phyloP scores from a whole-genome alignment of 1,284 basidiomycete species.

The Cerioporus squamosus region DNA sequence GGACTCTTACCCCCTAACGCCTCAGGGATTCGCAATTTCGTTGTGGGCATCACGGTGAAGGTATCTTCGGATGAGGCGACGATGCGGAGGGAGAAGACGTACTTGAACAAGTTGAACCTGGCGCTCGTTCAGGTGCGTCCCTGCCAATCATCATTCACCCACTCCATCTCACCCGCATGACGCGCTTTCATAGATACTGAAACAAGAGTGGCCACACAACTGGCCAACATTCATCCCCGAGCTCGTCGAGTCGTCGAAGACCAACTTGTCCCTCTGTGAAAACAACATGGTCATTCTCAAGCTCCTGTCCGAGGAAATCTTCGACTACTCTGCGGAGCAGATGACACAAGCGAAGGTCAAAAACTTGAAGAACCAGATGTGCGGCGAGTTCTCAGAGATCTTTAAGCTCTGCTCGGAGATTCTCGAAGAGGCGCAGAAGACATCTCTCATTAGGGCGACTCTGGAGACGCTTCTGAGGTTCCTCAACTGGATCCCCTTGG shows the following conservation, averaged over 20 bases:
- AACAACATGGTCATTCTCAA: slow-evolving; percentile 99
- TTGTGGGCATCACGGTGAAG: slow-evolving; percentile 93
- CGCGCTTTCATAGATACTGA: slow-evolving; percentile 80
- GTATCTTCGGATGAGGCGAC: slow-evolving; percentile 87
- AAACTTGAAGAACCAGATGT: slow-evolving; percentile 97
- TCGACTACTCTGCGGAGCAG: slow-evolving; percentile 98
- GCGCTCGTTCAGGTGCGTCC: slow-evolving; percentile 87
- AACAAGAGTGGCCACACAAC: slow-evolving; percentile 99
- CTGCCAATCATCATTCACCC: slow-evolving; percentile 15
- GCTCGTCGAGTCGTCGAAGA: slow-evolving; percentile 96
- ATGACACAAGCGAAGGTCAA: slow-evolving; percentile 99
- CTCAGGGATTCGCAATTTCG: slow-evolving; percentile 94
- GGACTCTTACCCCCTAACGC: neutral
- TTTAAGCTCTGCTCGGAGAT: slow-evolving; percentile 97
- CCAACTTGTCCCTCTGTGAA: slow-evolving; percentile 96
- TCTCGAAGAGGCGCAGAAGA: slow-evolving; percentile 96
- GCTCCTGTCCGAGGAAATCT: slow-evolving; percentile 98
- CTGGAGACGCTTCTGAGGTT: slow-evolving; percentile 96
- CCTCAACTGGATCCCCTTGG: slow-evolving; percentile 99
- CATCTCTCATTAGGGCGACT: slow-evolving; percentile 93
- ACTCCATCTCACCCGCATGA: neutral
- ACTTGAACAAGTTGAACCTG: slow-evolving; percentile 96
- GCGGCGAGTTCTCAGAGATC: slow-evolving; percentile 95
- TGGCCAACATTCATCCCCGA: slow-evolving; percentile 99
- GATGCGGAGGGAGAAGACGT: slow-evolving; percentile 93